Base-by-base conservation (phyloP, 2,329 filamentous ascomycete species). In the Alternaria conjuncta region DNA sequence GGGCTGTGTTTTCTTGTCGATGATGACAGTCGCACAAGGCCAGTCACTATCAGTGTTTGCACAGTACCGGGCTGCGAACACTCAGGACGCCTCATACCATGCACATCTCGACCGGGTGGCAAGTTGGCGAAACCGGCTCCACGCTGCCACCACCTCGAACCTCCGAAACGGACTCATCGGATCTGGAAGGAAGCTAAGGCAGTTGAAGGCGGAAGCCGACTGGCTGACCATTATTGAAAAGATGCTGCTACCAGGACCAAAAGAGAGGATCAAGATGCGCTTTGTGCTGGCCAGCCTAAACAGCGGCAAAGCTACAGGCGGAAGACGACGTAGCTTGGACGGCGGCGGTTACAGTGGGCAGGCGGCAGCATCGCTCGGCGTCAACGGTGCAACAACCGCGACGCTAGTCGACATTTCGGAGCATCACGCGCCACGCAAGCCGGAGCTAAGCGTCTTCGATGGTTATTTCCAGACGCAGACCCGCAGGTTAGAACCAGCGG, bases 1-100 rank as follows among this genome's bases (percentile, higher is more conserved):
- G 2, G 80, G 79, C n/a, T 80, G 78, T 50, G 74, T 81, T 5
- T 80, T 81, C 62, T 66, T 81, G 1, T 71, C 73, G 13, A 81
- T 82, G 74, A 71, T 81, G 61, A 80, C 79, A 1, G 75, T 77
- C 7, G 77, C 73, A 3, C 78, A 80, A 54, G 77, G 78, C 54
- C 75, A 78, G 43, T 76, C 78, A 1, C 65, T 79, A 5, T 68
- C 74, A 2, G 71, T 74, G 11, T 79, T 81, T 54, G 71, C 74
- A 2, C 71, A 74, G 36, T 80, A 80, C 60, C 65, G 79, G 25
- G 74, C 76, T 9, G 70, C 71, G 10, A 75, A 73, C 1, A 75
- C 75, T 4, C 77, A 77, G 18, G 79, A 81, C 47, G 69, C 76
- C 1, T 78, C 75, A 4, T 82, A 80, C 70, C 80, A 82, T 55